phyloP scores from a whole-genome alignment of 441 rosid genomes.

The Gossypium aridum region DNA sequence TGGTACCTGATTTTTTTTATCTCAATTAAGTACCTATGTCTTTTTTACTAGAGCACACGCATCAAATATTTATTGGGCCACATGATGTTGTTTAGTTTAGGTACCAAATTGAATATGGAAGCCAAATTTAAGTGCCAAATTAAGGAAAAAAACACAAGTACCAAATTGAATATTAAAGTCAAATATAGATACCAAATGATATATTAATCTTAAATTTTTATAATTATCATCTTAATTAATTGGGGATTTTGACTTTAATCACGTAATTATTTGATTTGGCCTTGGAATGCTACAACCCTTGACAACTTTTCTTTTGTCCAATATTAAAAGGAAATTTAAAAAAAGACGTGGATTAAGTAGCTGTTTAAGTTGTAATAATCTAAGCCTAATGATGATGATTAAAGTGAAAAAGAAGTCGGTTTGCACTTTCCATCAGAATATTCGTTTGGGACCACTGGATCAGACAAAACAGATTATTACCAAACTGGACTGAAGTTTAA shows the following conservation, averaged over 20 bases:
- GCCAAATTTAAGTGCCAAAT: no score
- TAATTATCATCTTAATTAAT: background rate
- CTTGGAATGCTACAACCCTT: background rate
- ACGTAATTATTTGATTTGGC: background rate
- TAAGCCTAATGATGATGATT: background rate
- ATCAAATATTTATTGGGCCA: no score
- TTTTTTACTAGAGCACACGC: no score
- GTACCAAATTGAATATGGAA: no score
- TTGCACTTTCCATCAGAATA: background rate
- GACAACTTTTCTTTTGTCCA: background rate
- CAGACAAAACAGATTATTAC: background rate
- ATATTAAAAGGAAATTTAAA: background rate
- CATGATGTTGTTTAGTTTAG: no score
- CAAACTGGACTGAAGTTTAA: background rate
- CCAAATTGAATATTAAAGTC: no score
- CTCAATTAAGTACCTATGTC: no score
- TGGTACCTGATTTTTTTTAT: no score
- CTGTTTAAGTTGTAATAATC: background rate
- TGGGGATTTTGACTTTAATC: background rate
- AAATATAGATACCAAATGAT: no score
- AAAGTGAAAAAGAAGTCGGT: conserved; percentile 1
- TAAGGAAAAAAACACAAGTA: no score
- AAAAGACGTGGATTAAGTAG: background rate
- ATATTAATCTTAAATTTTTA: no score
- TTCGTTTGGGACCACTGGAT: background rate